Evolutionary conservation across 2,329 filamentous ascomycete genomes (phyloP), one percentile per base, ranked within the genome.

Genomic region (Cladosporium sp.): DNA sequence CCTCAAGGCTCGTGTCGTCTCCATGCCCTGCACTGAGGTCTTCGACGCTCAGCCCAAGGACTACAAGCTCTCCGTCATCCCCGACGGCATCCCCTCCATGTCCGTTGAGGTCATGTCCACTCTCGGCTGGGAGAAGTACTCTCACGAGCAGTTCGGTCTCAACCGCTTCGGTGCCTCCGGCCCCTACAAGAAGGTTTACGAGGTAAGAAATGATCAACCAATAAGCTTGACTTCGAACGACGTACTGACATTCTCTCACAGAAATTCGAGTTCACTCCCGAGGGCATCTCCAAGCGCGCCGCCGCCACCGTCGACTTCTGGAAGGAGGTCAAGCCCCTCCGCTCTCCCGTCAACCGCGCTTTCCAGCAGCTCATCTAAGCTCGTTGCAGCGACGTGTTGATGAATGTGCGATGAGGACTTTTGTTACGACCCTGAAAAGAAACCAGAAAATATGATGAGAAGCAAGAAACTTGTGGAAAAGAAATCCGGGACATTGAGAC

Each of bases 261-360:
- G 88, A 97, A 96, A 83, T 99, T 99, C 77, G 93, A 97, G 75
- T 97, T 99, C 80, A 99, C 92, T 43, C 88, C 93, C 48, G 92
- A 96, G 76, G 93, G 93, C 60, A 88, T 99, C 70, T 80, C 88
- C 76, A 96, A 97, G 87, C 90, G 93, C 65, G 93, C 92, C 55
- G 73, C 89, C 58, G 86, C 87, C 62, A 99, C 93, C 58, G 78
- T 97, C 66, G 84, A 97, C 70, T 99, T 96, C 84, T 99, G 90
- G 86, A 97, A 96, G 87, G 88, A 86, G 61, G 83, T 88, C 70
- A 91, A 92, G 76, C 80, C 75, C 43, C 70, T 96, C 67, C 89
- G 93, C 73, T 96, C 91, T 50, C 92, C 93, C 60, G 73, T 99
- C 76, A 96, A 97, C 84, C 88, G 90, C 71, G 93, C 93, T 66